Conservation (phyloP, 208 protist species). For the Crithidia acanthocephali region DNA sequence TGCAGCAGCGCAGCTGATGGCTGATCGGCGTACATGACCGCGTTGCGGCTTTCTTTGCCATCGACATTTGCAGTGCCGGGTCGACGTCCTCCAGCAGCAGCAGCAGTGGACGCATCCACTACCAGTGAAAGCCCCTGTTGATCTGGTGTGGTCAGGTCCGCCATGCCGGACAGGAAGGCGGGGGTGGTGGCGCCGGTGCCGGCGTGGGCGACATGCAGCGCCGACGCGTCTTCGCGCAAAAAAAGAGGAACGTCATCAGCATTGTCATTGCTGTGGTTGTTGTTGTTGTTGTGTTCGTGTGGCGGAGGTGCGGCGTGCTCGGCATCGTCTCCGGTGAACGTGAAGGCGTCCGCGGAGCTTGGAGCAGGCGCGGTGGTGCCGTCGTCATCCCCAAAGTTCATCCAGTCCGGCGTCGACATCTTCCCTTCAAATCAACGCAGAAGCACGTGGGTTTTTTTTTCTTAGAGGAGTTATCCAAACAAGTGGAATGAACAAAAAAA, state of each 20-base stretch:
- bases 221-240: conserved; percentile 22
- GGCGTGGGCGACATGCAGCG: neutral
- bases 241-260: conserved; percentile 22
- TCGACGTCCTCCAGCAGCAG: neutral
- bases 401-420: conserved; percentile 37
- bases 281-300: neutral
- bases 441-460: no score
- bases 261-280: neutral
- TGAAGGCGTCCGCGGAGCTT: conserved; percentile 8
- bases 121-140: neutral
- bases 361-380: neutral
- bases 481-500: no score
- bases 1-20: conserved; percentile 32
- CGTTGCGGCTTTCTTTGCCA: neutral
- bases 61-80: neutral
- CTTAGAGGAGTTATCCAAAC: no score
- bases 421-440: no score
- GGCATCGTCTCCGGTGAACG: neutral
- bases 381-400: conserved; percentile 37
- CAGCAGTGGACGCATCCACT: neutral
- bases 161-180: conserved; percentile 12
- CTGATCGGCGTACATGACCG: conserved; percentile 27
- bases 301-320: neutral
- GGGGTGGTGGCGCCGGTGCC: neutral
- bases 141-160: neutral